Evolutionary conservation across 805 yeast genomes (phyloP).

Genomic region (Yarrowia alimentaria): DNA sequence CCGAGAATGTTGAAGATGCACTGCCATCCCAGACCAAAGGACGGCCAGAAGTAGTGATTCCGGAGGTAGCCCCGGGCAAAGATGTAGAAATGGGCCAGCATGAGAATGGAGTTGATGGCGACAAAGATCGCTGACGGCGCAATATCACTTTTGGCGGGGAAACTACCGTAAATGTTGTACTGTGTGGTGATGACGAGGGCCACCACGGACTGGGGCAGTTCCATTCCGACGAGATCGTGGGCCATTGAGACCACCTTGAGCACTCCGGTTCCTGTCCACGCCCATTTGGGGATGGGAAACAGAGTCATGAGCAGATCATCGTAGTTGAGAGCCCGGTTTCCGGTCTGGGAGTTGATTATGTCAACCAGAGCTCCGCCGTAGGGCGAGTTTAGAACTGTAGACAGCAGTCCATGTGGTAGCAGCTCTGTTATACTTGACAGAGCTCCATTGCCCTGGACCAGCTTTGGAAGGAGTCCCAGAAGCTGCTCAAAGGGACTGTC

Average conservation of each 20-base stretch:
- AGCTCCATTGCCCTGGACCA: slow-evolving; percentile 1
- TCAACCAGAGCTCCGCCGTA: slow-evolving; percentile 4
- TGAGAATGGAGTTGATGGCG: slow-evolving; percentile 51
- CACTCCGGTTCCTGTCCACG: slow-evolving; percentile 19
- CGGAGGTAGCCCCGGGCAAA: slow-evolving; percentile 50
- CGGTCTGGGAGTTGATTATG: slow-evolving; percentile 1
- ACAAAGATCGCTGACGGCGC: slow-evolving; percentile 61
- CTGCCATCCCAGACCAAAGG: slow-evolving; percentile 56
- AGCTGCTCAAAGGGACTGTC: slow-evolving; percentile 10
- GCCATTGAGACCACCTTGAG: slow-evolving; percentile 12
- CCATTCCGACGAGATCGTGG: slow-evolving; percentile 1
- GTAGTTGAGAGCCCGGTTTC: slow-evolving; percentile 6
- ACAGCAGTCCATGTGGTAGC: not conserved
- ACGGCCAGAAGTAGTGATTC: slow-evolving; percentile 60
- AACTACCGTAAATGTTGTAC: slow-evolving; percentile 55
- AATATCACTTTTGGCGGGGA: slow-evolving; percentile 51
- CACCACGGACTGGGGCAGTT: slow-evolving; percentile 1
- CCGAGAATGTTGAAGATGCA: slow-evolving; percentile 56
- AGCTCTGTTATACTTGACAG: not conserved
- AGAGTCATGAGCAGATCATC: slow-evolving; percentile 12
- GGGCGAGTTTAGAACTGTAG: slow-evolving; percentile 7
- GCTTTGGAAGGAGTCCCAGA: not conserved
- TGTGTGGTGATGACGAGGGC: slow-evolving; percentile 33
- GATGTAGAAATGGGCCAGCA: slow-evolving; percentile 47
- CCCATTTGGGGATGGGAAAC: slow-evolving; percentile 19